These are phyloP conservation scores for Bipolaris victoriae DNA, from an alignment of 2,329 filamentous ascomycete genomes.

Conservation along the genomic window DNA sequence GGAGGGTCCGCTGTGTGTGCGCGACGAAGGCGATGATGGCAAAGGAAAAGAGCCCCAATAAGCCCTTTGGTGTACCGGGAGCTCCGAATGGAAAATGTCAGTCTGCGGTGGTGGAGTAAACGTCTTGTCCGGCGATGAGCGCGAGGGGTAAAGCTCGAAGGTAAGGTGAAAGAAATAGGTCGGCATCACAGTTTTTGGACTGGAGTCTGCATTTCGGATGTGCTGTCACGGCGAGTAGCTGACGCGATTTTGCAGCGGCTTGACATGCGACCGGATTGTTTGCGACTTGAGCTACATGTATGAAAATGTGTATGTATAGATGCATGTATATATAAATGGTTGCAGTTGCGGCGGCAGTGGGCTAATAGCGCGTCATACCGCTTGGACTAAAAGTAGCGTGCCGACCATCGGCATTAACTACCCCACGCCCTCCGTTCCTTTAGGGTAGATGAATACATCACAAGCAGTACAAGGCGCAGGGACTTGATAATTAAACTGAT, in stretches of 20 bases:
- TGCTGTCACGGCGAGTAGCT: neutral
- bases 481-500: neutral
- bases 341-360: constrained; percentile 12
- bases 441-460: neutral
- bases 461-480: neutral
- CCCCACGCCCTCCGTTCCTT: neutral
- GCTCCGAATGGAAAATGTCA: constrained; percentile 54
- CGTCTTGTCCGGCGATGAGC: constrained; percentile 38
- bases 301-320: too few relatives aligned
- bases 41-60: constrained; percentile 44
- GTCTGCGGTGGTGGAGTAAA: constrained; percentile 51
- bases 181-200: constrained; percentile 54
- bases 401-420: neutral
- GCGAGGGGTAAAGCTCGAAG: constrained; percentile 62
- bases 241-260: neutral
- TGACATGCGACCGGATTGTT: constrained; percentile 4
- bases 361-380: constrained; percentile 15
- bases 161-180: constrained; percentile 69
- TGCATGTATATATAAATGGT: neutral
- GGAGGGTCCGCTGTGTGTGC: constrained; percentile 18
- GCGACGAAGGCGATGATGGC: constrained; percentile 10
- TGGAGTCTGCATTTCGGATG: constrained; percentile 23
- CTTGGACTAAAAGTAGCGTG: neutral
- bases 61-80: constrained; percentile 52
- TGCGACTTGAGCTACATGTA: constrained; percentile 8